Evolutionary conservation across 441 rosid species (phyloP).

Genomic region (Kokia cookei): DNA sequence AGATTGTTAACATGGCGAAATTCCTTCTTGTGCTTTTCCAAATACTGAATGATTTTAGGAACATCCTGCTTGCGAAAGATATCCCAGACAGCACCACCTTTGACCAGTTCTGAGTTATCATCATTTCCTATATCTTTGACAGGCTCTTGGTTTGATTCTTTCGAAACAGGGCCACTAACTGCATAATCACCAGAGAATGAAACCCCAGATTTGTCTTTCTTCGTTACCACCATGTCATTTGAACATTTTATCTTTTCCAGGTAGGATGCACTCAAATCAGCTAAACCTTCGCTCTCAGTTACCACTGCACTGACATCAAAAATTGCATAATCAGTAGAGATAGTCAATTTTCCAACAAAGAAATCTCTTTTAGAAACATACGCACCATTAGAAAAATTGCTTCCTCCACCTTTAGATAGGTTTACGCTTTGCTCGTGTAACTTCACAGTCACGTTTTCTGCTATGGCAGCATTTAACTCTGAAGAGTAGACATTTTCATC

Average conservation of each 20-base stretch:
- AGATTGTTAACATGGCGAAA: slow-evolving; percentile 25
- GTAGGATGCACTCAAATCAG: background rate
- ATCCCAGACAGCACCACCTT: slow-evolving; percentile 41
- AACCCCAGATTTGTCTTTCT: background rate
- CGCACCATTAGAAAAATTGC: background rate
- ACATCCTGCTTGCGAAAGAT: slow-evolving; percentile 39
- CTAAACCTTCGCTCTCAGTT: background rate
- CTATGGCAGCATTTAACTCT: background rate
- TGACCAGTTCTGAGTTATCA: background rate
- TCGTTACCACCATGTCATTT: background rate
- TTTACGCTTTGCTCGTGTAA: background rate
- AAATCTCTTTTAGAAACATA: slow-evolving; percentile 7
- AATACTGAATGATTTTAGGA: slow-evolving; percentile 21
- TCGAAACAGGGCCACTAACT: background rate
- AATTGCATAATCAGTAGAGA: background rate
- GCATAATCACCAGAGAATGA: background rate
- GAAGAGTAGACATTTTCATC: background rate
- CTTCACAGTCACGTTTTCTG: background rate
- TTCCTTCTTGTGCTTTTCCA: slow-evolving; percentile 27
- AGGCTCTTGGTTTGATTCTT: background rate
- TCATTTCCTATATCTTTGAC: background rate
- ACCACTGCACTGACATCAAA: slow-evolving; percentile 1
- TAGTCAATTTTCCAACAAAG: background rate
- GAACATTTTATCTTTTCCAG: background rate
- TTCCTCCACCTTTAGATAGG: background rate